These are phyloP conservation scores for Skeletonema grethae DNA, from an alignment of 108 stramenopile genomes.

Conservation along the genomic window DNA sequence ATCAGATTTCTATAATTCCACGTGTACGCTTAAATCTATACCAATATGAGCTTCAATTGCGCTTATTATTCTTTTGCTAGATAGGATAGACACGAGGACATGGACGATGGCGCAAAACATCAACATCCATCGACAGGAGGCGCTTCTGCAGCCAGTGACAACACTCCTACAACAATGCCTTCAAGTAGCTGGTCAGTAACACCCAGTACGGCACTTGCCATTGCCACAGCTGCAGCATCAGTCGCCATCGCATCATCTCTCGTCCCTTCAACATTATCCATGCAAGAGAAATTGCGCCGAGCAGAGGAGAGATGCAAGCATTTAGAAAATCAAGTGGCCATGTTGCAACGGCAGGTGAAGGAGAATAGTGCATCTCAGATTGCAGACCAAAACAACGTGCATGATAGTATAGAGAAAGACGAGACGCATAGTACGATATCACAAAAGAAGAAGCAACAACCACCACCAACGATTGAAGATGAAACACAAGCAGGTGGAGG, in stretches of 20 bases:
- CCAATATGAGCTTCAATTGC: too few relatives aligned
- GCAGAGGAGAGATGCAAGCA: constrained; percentile 6
- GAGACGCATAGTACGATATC: neutral
- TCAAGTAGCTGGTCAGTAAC: neutral
- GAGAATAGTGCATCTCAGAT: neutral
- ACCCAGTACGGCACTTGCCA: neutral
- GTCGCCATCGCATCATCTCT: neutral
- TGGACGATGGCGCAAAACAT: too few relatives aligned
- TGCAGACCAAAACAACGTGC: neutral
- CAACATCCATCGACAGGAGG: too few relatives aligned
- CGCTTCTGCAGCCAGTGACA: too few relatives aligned
- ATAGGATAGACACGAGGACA: too few relatives aligned
- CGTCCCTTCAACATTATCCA: neutral
- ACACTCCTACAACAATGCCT: neutral
- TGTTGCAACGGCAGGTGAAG: neutral
- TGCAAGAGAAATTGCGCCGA: neutral
- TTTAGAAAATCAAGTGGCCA: neutral
- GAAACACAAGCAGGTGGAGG: constrained; percentile 6
- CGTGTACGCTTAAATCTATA: too few relatives aligned
- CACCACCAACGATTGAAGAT: neutral
- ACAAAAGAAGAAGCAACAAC: neutral
- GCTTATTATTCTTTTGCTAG: too few relatives aligned
- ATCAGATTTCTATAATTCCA: too few relatives aligned
- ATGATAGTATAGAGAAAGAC: neutral
- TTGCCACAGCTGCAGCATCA: neutral